Conservation (phyloP, 495 filamentous ascomycete species). For the Parmelia sp. region DNA sequence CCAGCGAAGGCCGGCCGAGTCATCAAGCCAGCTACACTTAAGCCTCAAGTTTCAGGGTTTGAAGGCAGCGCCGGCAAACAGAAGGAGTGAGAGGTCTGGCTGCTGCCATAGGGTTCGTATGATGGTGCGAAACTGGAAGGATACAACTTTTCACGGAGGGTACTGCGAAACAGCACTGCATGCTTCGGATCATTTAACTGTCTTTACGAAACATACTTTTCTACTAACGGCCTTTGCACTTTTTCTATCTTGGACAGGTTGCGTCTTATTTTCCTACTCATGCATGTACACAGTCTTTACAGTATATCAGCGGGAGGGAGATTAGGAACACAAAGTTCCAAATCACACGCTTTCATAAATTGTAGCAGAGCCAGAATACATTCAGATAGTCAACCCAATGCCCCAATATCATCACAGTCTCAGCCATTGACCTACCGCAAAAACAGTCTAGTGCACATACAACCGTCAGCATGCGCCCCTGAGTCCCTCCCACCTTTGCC, state of each 20-base stretch:
- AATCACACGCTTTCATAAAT: too few species aligned
- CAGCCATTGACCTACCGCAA: not conserved
- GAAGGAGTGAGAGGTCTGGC: not conserved
- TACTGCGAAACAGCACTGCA: not conserved
- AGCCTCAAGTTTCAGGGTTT: not conserved
- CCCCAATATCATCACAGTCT: not conserved
- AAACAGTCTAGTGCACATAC: not conserved
- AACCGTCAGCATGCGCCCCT: not conserved
- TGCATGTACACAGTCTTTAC: not conserved
- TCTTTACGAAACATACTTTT: not conserved
- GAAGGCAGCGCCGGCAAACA: not conserved
- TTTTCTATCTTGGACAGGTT: not conserved
- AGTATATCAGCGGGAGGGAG: not conserved
- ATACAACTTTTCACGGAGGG: not conserved
- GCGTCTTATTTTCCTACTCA: not conserved
- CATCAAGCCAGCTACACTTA: slow-evolving; percentile 11
- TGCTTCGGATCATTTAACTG: not conserved
- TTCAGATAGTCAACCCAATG: not conserved
- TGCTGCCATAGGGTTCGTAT: not conserved
- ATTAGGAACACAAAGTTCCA: not conserved
- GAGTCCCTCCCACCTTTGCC: not conserved
- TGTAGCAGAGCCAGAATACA: too few species aligned
- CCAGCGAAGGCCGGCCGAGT: slow-evolving; percentile 11
- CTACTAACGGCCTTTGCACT: not conserved
- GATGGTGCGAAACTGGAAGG: not conserved